These are phyloP conservation scores for Pestalotiopsis fici DNA, from an alignment of 2,329 filamentous ascomycete species.

Conservation along the genomic window DNA sequence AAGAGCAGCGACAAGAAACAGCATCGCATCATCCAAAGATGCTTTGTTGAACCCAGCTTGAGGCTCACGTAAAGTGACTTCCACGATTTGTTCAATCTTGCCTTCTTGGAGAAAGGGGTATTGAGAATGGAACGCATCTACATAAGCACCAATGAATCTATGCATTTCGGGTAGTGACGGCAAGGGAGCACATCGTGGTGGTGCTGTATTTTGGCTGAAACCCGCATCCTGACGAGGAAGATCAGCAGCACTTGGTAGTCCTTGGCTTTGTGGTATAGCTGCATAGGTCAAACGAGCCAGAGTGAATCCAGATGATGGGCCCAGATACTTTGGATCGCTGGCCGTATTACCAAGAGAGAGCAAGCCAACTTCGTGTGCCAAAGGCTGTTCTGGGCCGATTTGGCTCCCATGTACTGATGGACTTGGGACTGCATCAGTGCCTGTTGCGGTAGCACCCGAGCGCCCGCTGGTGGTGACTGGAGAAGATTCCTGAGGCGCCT, in stretches of 20 bases:
- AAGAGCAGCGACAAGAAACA: constrained; percentile 23
- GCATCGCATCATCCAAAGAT: constrained; percentile 16
- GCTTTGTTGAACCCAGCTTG: not conserved
- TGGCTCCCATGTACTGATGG: constrained; percentile 4
- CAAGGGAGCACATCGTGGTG: not conserved
- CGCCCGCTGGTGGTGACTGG: not conserved
- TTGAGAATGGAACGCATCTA: constrained; percentile 22
- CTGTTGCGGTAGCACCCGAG: not conserved
- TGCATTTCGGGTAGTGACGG: constrained; percentile 13
- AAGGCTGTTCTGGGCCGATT: constrained; percentile 11
- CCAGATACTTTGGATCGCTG: constrained; percentile 24
- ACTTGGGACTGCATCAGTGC: not conserved
- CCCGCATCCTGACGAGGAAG: not conserved
- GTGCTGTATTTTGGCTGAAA: not conserved
- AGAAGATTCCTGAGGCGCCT: not conserved
- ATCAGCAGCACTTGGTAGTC: constrained; percentile 3
- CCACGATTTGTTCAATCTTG: constrained; percentile 20
- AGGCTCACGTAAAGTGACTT: not conserved
- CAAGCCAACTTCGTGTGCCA: constrained; percentile 23
- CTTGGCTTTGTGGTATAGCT: constrained; percentile 15
- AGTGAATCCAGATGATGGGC: constrained; percentile 23
- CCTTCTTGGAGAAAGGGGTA: constrained; percentile 26
- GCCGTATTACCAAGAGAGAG: constrained; percentile 19
- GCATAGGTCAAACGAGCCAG: constrained; percentile 24
- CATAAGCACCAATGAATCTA: constrained; percentile 18